Evolutionary conservation across 164 flowering plant genomes (phyloP), one percentile per base, ranked within the genome.

Genomic region (Piper longum): DNA sequence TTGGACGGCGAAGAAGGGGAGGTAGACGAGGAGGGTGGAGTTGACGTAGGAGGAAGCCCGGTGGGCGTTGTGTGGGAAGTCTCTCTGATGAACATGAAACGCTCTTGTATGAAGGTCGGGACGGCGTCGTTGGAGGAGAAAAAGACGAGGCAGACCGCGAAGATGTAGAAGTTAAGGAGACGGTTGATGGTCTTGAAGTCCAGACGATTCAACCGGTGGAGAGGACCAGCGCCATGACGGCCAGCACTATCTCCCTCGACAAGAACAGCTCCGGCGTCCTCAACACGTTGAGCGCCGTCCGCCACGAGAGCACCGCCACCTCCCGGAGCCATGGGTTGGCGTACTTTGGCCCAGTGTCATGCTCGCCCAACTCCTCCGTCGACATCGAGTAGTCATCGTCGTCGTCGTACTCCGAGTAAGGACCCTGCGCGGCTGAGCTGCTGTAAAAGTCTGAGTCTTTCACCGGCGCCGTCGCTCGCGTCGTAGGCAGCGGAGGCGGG

Each of bases 301-400:
- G 71, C 85, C 88, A 82, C 44, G 88, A 85, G 45, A 87, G 86
- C 54, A 87, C 84, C 5, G 61, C 74, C 26, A 87, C 85, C 64
- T 87, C 95, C 12, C 95, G 86, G n/a, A 82, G 74, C 88, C 88
- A 87, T 9, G 90, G 87, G 61, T 87, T 87, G n/a, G 87, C 86
- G 40, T 70, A 87, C 62, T 84, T 84, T 7, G 81, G 73, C 2
- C 84, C 75, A 18, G 76, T 75, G 3, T 74, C 76, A 1, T 73
- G 75, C 45, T 75, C 85, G 56, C 80, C 83, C 7, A 84, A 79
- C 36, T 61, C 79, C 39, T 76, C 81, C 36, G 36, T 66, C 39
- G 12, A 78, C 78, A 2, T 26, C 13, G 74, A 68, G 18, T 78
- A 80, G 48, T 26, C 36, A 26, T 71, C 76, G 16, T 65, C 71